Conservation (phyloP, 768 basidiomycete genomes). For the Xerocomellus chrysenteron region DNA sequence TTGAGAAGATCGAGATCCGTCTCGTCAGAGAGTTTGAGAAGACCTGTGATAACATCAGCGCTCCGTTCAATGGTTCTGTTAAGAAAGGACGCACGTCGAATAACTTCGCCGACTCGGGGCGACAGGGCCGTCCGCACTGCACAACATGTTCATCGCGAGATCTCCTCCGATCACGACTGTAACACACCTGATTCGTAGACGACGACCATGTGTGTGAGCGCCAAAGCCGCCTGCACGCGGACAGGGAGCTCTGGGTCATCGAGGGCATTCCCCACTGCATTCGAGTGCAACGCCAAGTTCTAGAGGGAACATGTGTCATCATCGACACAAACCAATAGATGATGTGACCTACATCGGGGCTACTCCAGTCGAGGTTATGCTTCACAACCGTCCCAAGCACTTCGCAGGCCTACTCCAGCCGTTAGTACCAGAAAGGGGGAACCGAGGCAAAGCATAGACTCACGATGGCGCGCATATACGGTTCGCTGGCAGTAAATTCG, state of each 20-base stretch:
- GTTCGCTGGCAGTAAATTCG: conserved; percentile 62
- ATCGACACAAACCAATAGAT: neutral
- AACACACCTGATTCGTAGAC: conserved; percentile 59
- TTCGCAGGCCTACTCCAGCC: conserved; percentile 64
- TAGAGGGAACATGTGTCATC: conserved; percentile 25
- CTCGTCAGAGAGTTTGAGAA: conserved; percentile 89
- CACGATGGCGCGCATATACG: conserved; percentile 78
- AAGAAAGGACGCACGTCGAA: conserved; percentile 57
- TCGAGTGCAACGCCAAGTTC: conserved; percentile 64
- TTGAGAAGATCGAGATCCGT: conserved; percentile 87
- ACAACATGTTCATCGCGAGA: neutral
- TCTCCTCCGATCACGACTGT: neutral
- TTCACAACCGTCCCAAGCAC: conserved; percentile 75
- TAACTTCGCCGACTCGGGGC: conserved; percentile 81
- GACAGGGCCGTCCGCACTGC: conserved; percentile 68
- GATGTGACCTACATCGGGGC: conserved; percentile 48
- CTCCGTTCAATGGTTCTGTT: neutral
- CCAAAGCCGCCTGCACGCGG: conserved; percentile 77
- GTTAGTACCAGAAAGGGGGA: neutral
- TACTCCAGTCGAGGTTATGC: conserved; percentile 63
- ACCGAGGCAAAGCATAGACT: conserved; percentile 28
- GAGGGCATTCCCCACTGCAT: conserved; percentile 61
- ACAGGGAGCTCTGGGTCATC: conserved; percentile 83
- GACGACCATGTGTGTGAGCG: conserved; percentile 73
- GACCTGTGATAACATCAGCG: conserved; percentile 43